Conservation (phyloP, 179 eudicot genomes). For the Beta lomatogona region DNA sequence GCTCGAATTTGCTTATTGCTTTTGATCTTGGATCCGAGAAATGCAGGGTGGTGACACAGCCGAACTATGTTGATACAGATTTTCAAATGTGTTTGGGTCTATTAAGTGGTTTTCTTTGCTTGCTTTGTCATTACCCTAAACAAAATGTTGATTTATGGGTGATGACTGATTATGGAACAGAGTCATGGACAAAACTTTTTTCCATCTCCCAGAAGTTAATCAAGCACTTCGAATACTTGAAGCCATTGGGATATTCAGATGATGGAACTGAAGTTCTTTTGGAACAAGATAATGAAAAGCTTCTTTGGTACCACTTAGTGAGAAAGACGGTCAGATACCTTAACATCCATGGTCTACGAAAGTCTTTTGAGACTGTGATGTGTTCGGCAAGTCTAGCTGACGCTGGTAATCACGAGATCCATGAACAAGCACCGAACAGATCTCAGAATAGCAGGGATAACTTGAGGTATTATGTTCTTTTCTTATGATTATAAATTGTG, state of each 20-base stretch:
- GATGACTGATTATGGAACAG: background rate
- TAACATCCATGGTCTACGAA: constrained; percentile 9
- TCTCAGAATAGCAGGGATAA: background rate
- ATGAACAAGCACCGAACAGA: background rate
- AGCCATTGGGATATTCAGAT: constrained; percentile 34
- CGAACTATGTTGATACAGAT: constrained; percentile 13
- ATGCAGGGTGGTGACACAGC: constrained; percentile 10
- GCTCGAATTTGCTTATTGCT: constrained; percentile 17
- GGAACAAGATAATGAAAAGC: constrained; percentile 25
- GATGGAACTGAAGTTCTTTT: constrained; percentile 32
- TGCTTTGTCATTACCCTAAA: constrained; percentile 22
- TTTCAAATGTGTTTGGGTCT: constrained; percentile 9
- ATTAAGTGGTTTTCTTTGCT: background rate
- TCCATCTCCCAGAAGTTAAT: background rate
- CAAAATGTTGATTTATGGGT: background rate
- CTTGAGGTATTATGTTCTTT: background rate
- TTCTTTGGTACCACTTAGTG: constrained; percentile 37
- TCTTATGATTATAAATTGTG: background rate
- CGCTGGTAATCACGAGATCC: background rate
- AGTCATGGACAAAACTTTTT: background rate
- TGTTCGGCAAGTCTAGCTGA: constrained; percentile 27
- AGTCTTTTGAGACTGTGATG: constrained; percentile 20
- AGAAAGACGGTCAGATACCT: constrained; percentile 11
- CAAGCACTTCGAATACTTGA: background rate
- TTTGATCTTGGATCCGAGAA: constrained; percentile 20